phyloP scores from a whole-genome alignment of 306 rosid genomes.

The Vigna hirtella region DNA sequence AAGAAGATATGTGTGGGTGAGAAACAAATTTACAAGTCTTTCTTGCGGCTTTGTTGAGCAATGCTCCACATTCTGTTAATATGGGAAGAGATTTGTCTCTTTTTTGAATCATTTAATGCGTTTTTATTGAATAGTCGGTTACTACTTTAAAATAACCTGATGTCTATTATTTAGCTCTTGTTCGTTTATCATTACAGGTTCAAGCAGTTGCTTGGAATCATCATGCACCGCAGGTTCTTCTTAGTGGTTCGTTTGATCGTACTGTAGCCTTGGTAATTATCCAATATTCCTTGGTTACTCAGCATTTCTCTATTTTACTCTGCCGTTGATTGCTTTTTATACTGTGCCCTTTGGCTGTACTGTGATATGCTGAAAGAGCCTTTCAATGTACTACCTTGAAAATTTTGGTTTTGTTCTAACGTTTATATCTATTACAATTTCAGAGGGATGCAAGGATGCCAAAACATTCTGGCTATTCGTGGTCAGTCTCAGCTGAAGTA shows the following conservation, averaged over 20 bases:
- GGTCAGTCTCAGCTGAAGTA: conserved; percentile 83
- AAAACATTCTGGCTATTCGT: conserved; percentile 81
- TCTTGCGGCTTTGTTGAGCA: not conserved
- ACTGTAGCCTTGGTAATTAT: conserved; percentile 79
- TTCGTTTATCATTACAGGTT: conserved; percentile 67
- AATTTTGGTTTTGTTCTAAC: conserved; percentile 3
- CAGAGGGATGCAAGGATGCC: conserved; percentile 92
- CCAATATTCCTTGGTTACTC: conserved; percentile 25
- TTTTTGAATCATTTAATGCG: not conserved
- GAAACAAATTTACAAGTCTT: not conserved
- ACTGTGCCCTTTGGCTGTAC: conserved; percentile 8
- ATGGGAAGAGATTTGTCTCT: conserved; percentile 3
- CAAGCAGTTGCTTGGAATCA: conserved; percentile 94
- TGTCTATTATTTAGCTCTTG: conserved; percentile 38
- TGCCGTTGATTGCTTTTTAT: conserved; percentile 20
- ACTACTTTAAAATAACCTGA: conserved; percentile 15
- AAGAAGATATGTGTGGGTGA: not conserved
- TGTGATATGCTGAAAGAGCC: conserved; percentile 17
- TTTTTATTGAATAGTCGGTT: not conserved
- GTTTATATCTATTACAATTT: conserved; percentile 45
- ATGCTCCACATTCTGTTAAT: conserved; percentile 22
- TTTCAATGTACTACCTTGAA: conserved; percentile 13
- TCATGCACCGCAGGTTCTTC: conserved; percentile 77
- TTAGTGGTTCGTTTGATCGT: conserved; percentile 94
- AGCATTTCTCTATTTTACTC: conserved; percentile 1